Conservation (phyloP, 345 rosid genomes). For the Punica granatum region DNA sequence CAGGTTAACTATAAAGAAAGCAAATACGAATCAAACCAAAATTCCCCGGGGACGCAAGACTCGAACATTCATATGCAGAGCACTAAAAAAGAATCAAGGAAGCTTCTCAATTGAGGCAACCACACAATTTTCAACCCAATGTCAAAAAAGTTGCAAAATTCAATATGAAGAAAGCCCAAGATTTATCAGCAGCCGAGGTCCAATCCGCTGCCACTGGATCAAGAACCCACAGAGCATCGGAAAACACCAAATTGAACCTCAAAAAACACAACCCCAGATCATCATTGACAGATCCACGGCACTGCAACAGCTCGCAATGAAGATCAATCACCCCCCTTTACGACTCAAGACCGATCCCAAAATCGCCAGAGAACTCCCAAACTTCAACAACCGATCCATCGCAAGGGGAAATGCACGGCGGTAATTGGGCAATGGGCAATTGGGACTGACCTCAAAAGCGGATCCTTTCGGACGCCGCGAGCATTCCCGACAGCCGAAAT, state of each 20-base stretch:
- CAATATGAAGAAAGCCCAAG: neutral
- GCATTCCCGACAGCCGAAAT: neutral
- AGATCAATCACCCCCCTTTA: neutral
- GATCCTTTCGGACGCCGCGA: conserved; percentile 2
- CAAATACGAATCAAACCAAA: neutral
- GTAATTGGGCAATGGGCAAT: conserved; percentile 1
- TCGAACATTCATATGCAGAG: neutral
- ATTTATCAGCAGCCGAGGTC: neutral
- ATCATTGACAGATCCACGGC: neutral
- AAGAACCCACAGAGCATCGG: neutral
- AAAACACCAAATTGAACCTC: neutral
- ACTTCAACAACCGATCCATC: conserved; percentile 3
- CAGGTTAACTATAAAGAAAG: neutral
- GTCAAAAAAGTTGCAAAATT: neutral
- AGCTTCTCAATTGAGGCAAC: neutral
- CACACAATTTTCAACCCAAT: neutral
- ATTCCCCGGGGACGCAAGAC: neutral
- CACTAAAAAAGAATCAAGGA: neutral
- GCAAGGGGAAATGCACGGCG: conserved; percentile 2
- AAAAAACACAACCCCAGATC: neutral
- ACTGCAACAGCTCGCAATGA: neutral
- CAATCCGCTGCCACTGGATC: neutral
- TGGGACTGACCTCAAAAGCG: conserved; percentile 7
- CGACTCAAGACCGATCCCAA: neutral
- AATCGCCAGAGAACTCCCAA: neutral